These are phyloP conservation scores for Alternaria sp. DNA, from an alignment of 2,329 filamentous ascomycete genomes.

Conservation along the genomic window DNA sequence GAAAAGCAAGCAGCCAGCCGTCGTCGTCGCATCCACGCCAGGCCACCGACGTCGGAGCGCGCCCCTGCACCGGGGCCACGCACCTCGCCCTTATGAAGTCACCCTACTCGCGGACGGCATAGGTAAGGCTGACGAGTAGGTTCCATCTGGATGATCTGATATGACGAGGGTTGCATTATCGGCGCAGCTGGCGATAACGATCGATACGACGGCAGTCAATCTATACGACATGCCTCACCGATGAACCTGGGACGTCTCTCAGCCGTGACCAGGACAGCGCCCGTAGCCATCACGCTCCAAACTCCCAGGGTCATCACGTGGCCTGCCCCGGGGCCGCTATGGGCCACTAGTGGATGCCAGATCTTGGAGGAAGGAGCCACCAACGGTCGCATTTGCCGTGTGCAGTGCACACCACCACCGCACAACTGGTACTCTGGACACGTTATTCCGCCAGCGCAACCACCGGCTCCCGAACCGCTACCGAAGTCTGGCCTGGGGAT, in stretches of 20 bases:
- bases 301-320: neutral
- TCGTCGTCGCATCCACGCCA: conserved; percentile 3
- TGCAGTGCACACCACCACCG: neutral
- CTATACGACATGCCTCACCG: neutral
- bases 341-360: neutral
- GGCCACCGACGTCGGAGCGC: conserved; percentile 24
- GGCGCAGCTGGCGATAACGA: conserved; percentile 2
- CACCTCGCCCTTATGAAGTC: conserved; percentile 20
- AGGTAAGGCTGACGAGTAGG: conserved; percentile 23
- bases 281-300: neutral
- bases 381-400: neutral
- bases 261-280: neutral
- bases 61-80: conserved; percentile 27
- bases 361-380: neutral
- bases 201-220: neutral
- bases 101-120: conserved; percentile 6
- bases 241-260: neutral
- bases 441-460: neutral
- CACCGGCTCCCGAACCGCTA: conserved; percentile 2
- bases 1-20: neutral
- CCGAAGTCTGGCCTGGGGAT: conserved; percentile 4
- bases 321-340: neutral
- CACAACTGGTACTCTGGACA: neutral
- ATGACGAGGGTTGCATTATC: conserved; percentile 4
- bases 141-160: conserved; percentile 4